Evolutionary conservation across 164 flowering plant species (phyloP).

Genomic region (grape (Vitis vinifera)): DNA sequence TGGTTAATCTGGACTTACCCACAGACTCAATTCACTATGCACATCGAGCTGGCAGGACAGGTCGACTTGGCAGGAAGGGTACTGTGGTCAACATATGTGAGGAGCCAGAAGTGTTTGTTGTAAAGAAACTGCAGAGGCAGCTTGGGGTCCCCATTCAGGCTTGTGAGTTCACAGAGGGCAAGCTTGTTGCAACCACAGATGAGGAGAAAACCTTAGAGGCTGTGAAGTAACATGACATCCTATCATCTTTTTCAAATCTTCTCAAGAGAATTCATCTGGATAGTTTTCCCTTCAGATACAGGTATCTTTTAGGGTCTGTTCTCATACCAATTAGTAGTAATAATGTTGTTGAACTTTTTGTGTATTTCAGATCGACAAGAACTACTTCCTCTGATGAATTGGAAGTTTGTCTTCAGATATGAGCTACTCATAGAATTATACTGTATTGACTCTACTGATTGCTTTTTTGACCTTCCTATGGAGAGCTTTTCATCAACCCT

Average conservation of each 20-base stretch:
- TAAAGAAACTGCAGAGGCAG: slow-evolving; percentile 85
- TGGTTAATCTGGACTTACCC: slow-evolving; percentile 86
- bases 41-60: slow-evolving; percentile 93
- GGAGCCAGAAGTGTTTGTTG: slow-evolving; percentile 81
- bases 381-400: neutral
- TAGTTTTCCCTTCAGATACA: neutral
- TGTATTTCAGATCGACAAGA: neutral
- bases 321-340: neutral
- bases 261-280: slow-evolving; percentile 13
- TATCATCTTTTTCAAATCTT: neutral
- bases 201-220: slow-evolving; percentile 23
- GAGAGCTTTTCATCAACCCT: no score
- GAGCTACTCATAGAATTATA: neutral
- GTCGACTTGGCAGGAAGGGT: slow-evolving; percentile 88
- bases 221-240: neutral
- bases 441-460: no score
- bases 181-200: slow-evolving; percentile 40
- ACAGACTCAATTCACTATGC: slow-evolving; percentile 92
- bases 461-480: no score
- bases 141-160: slow-evolving; percentile 57
- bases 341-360: neutral
- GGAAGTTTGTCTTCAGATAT: neutral
- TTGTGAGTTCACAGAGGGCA: slow-evolving; percentile 86
- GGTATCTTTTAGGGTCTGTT: slow-evolving; percentile 3
- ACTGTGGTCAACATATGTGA: slow-evolving; percentile 85